Evolutionary conservation across 306 rosid species (phyloP), one percentile per base, ranked within the genome.

Genomic region (Erythrophleum fordii): DNA sequence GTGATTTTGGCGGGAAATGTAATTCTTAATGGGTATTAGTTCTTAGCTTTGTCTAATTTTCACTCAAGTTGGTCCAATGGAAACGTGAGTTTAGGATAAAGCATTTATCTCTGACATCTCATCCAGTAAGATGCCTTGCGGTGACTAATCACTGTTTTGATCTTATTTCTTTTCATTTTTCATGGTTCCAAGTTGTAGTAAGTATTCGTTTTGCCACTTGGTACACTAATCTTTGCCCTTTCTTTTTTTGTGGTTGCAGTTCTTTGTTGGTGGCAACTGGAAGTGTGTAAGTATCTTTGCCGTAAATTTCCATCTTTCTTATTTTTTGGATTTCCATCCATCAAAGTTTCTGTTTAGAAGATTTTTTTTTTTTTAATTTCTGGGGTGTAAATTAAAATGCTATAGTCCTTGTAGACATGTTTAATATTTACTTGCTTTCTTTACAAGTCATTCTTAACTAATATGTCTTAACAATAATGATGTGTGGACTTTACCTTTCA

Each of bases 211-310:
- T 46, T 46, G 52, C 52, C 52, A 46, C 52, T 46, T 46, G 52
- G 18, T 14, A 46, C 18, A 46, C 10, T 46, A 46, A 46, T 46
- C 48, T 42, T 42, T 42, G 1, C 12, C 48, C 13, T 8, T 28
- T 17, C 14, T 34, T 59, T 78, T 70, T 25, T 69, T 73, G 78
- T 89, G 81, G 59, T 78, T 83, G 67, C 97, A 94, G 98, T 94
- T 94, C 83, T 94, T 94, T 79, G 98, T 94, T 69, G 98, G 98
- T 45, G 98, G 98, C 86, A 94, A 94, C 89, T 94, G 98, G 98
- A 94, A 94, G 81, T 94, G 98, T 82, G 98, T 94, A 88, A 92
- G 98, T 92, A 81, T 73, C 73, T 31, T 28, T 39, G 4, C 42
- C 4, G 34, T 31, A 31, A 39, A 42, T 8, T 42, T 42, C 20